Base-by-base conservation (phyloP, 805 yeast genomes). In the Candida sithepensis region DNA sequence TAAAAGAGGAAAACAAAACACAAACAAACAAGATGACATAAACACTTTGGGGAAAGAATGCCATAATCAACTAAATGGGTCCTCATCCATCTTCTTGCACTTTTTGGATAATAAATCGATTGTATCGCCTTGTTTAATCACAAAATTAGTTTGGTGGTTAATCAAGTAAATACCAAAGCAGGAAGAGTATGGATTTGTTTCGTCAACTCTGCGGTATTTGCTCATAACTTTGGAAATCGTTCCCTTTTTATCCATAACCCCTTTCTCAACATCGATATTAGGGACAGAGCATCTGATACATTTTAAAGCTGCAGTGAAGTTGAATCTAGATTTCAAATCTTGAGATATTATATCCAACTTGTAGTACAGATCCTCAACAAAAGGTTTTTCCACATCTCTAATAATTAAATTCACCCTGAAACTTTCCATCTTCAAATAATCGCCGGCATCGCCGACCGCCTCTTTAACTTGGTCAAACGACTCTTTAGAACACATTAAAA, bases 211-310 rank as follows among this genome's bases (percentile, higher is more conserved):
- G 46, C 69, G 53, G 40, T 52, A 60, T 24, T 54, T 59, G 7
- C 61, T 43, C 54, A 65, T 48, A 3, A 53, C 49, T 33, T 50
- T 60, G n/a, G 63, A 48, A 9, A 64, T 51, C 0, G 50, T 52
- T 4, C 51, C 41, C n/a, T 57, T 54, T 28, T 51, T 48, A 40
- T 63, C 65, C 37, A 54, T 42, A 1, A 24, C 42, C 9, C 67
- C 69, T 1, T 43, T 53, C 1, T 43, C 26, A 2, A 48, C 16
- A 38, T 57, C 51, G 16, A 65, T 54, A 41, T 64, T 65, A 5
- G 67, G 67, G 39, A 62, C 46, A 2, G 57, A 33, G 32, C 69
- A 64, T 37, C 68, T 51, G 3, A 60, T 48, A 46, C 68, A 64
- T 45, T 62, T 64, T 44, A 57, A 50, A 13, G 61, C 51, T 0